These are phyloP conservation scores for Septoria linicola DNA, from an alignment of 2,329 filamentous ascomycete species.

Conservation along the genomic window DNA sequence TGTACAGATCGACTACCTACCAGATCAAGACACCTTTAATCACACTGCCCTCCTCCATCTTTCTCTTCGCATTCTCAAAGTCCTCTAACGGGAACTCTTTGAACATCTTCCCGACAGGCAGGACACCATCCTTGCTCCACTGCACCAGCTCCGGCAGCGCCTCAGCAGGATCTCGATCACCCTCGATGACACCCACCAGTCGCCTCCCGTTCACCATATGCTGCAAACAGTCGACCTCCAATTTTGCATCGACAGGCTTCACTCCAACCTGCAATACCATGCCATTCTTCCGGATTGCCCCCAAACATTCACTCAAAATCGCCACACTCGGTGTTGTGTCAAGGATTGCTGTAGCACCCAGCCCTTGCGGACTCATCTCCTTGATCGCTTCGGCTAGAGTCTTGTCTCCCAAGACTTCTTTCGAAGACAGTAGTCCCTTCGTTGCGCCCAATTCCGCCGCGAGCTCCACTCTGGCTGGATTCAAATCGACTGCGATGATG, in stretches of 20 bases:
- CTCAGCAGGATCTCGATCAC: constrained; percentile 42
- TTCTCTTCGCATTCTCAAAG: constrained; percentile 37
- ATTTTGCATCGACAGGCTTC: constrained; percentile 40
- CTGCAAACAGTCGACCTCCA: constrained; percentile 40
- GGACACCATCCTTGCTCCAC: constrained; percentile 45
- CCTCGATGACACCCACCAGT: constrained; percentile 49
- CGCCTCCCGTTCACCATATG: constrained; percentile 48
- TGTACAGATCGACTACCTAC: constrained; percentile 24
- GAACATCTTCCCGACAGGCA: constrained; percentile 46
- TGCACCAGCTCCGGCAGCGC: constrained; percentile 47
- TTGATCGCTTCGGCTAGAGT: constrained; percentile 18
- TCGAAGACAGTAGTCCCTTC: constrained; percentile 14
- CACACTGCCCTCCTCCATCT: constrained; percentile 40
- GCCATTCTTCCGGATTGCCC: constrained; percentile 45
- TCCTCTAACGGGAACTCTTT: constrained; percentile 43
- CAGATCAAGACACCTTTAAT: constrained; percentile 44
- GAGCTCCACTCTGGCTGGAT: constrained; percentile 44
- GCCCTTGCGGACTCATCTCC: constrained; percentile 27
- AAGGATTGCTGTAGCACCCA: constrained; percentile 46
- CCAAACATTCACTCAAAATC: constrained; percentile 43
- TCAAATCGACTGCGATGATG: constrained; percentile 51
- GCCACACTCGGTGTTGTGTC: constrained; percentile 49
- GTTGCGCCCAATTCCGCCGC: constrained; percentile 50
- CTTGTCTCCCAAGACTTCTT: constrained; percentile 16
- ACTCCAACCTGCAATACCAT: constrained; percentile 51